phyloP scores from a whole-genome alignment of 2,329 filamentous ascomycete species.

The Diaporthe ilicicola region DNA sequence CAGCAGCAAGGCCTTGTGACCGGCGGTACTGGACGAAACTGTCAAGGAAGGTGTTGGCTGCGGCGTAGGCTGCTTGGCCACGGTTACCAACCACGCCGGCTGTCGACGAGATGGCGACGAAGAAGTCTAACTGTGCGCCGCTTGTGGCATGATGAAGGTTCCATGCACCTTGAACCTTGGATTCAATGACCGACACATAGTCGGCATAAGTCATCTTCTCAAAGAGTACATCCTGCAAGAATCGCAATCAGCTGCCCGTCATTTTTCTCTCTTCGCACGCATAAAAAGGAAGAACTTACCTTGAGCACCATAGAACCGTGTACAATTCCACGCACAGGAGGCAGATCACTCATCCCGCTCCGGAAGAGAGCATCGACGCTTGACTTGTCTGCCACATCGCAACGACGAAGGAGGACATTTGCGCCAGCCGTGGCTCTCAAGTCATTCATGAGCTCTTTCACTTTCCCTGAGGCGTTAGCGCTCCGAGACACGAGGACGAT shows the following conservation, averaged over 20 bases:
- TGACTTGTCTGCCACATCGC: conserved; percentile 49
- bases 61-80: conserved; percentile 61
- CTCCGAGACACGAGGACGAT: conserved; percentile 26
- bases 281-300: background rate
- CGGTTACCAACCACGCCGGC: conserved; percentile 60
- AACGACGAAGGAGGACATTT: background rate
- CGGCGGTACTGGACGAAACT: conserved; percentile 49
- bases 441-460: conserved; percentile 25
- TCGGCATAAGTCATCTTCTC: conserved; percentile 62
- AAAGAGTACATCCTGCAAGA: conserved; percentile 52
- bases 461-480: conserved; percentile 25
- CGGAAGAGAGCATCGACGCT: conserved; percentile 48
- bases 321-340: conserved; percentile 46
- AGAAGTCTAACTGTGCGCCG: conserved; percentile 56
- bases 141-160: conserved; percentile 59
- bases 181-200: conserved; percentile 50
- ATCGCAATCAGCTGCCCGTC: background rate
- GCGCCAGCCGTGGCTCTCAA: conserved; percentile 18
- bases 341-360: conserved; percentile 49
- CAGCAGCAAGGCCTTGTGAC: conserved; percentile 43
- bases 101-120: conserved; percentile 61
- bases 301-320: conserved; percentile 50
- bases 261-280: background rate
- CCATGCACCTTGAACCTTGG: conserved; percentile 45
- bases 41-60: conserved; percentile 52